Conservation (phyloP, 1,284 basidiomycete genomes). For the Cutaneotrichosporon curvatum region DNA sequence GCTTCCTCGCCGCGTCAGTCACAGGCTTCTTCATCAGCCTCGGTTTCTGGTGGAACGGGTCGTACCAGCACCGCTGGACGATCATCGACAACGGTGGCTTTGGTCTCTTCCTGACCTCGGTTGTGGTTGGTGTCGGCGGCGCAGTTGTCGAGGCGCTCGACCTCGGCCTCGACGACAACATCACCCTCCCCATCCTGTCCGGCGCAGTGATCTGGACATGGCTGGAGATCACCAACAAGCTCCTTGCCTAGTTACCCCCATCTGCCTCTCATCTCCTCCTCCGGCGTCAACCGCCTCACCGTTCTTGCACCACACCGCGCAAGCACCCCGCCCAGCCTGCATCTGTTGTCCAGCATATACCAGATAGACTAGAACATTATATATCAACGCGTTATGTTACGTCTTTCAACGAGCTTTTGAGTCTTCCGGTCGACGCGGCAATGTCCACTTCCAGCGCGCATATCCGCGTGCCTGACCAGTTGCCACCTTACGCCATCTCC, state of each 20-base stretch:
- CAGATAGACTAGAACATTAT: slow-evolving; percentile 6
- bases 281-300: background rate
- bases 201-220: slow-evolving; percentile 66
- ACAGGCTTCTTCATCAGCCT: slow-evolving; percentile 68
- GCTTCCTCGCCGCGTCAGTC: slow-evolving; percentile 74
- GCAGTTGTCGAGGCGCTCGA: slow-evolving; percentile 80
- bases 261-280: background rate
- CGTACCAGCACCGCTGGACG: slow-evolving; percentile 43
- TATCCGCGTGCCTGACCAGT: too few species aligned
- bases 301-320: too few species aligned
- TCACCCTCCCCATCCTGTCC: slow-evolving; percentile 84
- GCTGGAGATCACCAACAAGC: slow-evolving; percentile 35
- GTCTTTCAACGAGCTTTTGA: background rate
- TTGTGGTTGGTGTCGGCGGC: slow-evolving; percentile 66
- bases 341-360: slow-evolving; percentile 1
- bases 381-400: background rate
- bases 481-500: too few species aligned
- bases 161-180: slow-evolving; percentile 85
- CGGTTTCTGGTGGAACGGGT: slow-evolving; percentile 64
- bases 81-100: slow-evolving; percentile 33
- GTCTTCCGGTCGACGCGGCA: too few species aligned
- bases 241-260: slow-evolving; percentile 11
- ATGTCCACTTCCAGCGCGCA: too few species aligned
- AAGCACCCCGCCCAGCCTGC: too few species aligned
- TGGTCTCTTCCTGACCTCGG: slow-evolving; percentile 56